Evolutionary conservation across 169 alveolate species (phyloP), one percentile per base, ranked within the genome.

Genomic region (Babesia gibsoni): DNA sequence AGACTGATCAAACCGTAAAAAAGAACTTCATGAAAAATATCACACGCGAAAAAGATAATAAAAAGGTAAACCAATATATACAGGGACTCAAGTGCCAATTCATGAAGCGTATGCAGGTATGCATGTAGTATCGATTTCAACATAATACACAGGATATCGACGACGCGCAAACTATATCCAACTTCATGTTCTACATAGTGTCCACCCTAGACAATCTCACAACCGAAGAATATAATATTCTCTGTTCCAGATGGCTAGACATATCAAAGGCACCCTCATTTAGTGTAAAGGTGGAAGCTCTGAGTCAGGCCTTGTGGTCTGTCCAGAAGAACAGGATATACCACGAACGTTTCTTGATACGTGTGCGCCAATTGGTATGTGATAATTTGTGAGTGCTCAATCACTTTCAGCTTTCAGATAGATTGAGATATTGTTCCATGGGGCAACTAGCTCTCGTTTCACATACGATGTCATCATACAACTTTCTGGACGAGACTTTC

Each of bases 241-340:
- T 75, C 12, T 42, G 74, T 22, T 41, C 16, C 20, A 32, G 58
- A n/a, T 52, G 65, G 73, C 45, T 61, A 0, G 49, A 41, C 25
- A 39, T 42, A 4, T 52, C 77, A 36, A 9, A n/a, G 16, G 14
- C 12, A 16, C 16, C 25, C 1, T 39, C 35, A 18, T 46, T 16
- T 39, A 42, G 29, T 6, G 50, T 63, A 0, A 64, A 45, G 54
- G 69, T 64, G 18, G 85, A 75, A 45, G 79, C 73, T 29, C 50
- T 75, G 57, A 67, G 56, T 23, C 85, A 75, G 41, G 48, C 66
- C 41, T 36, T 75, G 12, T 75, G 85, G 85, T 73, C 85, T 1
- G 59, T 75, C 12, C 85, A 75, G 73, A 75, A 75, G 52, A 75
- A 57, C 46, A 58, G 68, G n/a, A 52, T 75, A 1, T 57, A 54